phyloP scores from a whole-genome alignment of 306 rosid genomes.

The Vigna angularis region DNA sequence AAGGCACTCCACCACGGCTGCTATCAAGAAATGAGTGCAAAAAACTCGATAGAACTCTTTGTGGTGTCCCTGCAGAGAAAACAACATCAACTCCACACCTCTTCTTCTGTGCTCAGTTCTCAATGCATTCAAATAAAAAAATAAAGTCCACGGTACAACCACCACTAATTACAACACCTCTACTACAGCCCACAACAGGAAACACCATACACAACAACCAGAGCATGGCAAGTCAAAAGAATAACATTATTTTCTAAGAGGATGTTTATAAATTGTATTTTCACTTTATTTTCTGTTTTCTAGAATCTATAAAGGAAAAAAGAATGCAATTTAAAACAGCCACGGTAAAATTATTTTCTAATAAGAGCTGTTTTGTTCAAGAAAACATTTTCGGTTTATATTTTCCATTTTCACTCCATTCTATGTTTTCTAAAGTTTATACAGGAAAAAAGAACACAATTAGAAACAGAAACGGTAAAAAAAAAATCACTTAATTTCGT shows the following conservation, averaged over 20 bases:
- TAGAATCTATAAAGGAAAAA: background rate
- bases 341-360: background rate
- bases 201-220: background rate
- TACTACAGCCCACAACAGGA: background rate
- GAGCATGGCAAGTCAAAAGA: background rate
- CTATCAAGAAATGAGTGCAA: constrained; percentile 94
- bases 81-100: constrained; percentile 12
- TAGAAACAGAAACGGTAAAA: background rate
- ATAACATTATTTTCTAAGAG: background rate
- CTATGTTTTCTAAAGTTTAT: background rate
- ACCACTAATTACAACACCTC: background rate
- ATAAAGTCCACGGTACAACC: background rate
- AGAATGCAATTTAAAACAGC: background rate
- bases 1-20: constrained; percentile 89
- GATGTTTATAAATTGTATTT: background rate
- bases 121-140: constrained; percentile 30
- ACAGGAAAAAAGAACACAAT: background rate
- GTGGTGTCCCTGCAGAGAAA: constrained; percentile 81
- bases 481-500: background rate
- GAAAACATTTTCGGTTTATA: background rate
- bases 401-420: background rate
- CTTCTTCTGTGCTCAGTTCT: background rate
- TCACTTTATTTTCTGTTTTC: background rate
- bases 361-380: background rate
- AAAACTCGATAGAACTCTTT: constrained; percentile 86